phyloP scores from a whole-genome alignment of 75 land plant genomes.

The Sequoiadendron giganteum region DNA sequence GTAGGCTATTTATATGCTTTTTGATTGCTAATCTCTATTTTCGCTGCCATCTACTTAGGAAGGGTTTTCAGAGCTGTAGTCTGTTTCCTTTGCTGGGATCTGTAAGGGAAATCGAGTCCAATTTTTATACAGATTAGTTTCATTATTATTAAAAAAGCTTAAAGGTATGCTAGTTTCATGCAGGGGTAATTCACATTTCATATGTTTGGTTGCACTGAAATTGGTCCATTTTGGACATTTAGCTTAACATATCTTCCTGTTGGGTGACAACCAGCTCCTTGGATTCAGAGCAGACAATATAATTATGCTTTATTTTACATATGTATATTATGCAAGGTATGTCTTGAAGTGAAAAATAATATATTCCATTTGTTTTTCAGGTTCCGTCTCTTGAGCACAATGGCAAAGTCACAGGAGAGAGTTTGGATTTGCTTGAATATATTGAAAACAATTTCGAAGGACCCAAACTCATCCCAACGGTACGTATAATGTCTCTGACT shows the following conservation, averaged over 20 bases:
- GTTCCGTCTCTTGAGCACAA: conserved; percentile 90
- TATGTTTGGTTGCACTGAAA: background rate
- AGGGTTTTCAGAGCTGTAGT: background rate
- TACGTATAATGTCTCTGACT: conserved; percentile 20
- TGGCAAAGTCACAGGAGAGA: conserved; percentile 77
- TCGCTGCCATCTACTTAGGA: background rate
- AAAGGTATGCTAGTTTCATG: background rate
- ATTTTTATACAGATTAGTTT: too few relatives aligned
- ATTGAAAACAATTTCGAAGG: conserved; percentile 74
- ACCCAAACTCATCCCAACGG: conserved; percentile 62
- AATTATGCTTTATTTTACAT: background rate
- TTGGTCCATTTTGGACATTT: background rate
- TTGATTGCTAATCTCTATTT: background rate
- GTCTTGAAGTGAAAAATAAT: background rate
- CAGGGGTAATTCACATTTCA: background rate
- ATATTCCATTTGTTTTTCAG: conserved; percentile 22
- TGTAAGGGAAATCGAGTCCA: background rate
- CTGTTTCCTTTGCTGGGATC: background rate
- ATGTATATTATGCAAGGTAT: background rate
- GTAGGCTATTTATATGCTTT: conserved; percentile 21
- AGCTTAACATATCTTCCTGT: too few relatives aligned
- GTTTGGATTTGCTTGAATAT: conserved; percentile 75
- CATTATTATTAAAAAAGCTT: too few relatives aligned
- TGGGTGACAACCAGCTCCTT: background rate
- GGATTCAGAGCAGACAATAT: background rate